Conservation (phyloP, 2,329 filamentous ascomycete genomes). For the Apiospora sp. region DNA sequence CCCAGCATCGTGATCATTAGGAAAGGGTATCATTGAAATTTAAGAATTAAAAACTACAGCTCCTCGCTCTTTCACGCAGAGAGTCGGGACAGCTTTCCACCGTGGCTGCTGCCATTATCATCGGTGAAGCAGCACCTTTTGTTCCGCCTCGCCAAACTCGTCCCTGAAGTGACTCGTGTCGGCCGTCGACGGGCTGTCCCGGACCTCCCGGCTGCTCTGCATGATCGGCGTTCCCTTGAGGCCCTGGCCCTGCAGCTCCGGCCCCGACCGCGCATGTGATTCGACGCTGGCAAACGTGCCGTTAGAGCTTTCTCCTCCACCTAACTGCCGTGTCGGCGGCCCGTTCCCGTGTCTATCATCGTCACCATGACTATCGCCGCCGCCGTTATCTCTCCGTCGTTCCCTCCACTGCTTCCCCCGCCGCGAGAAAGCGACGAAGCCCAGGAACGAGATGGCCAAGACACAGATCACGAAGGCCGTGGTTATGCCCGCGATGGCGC, state of each 20-base stretch:
- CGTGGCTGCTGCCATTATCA: background rate
- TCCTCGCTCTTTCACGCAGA: background rate
- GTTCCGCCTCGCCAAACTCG: slow-evolving; percentile 11
- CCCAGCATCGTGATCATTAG: background rate
- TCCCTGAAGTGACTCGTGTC: slow-evolving; percentile 6
- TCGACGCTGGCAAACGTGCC: background rate
- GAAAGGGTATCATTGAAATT: background rate
- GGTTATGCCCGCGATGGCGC: slow-evolving; percentile 23
- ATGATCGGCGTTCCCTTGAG: background rate
- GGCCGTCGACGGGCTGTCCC: slow-evolving; percentile 2
- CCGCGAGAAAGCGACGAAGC: slow-evolving; percentile 12
- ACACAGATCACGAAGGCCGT: slow-evolving; percentile 22
- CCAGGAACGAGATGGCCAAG: slow-evolving; percentile 19
- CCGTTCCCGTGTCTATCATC: background rate
- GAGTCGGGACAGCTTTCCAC: background rate
- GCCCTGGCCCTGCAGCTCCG: background rate
- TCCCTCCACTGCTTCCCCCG: slow-evolving; percentile 4
- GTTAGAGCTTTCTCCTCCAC: background rate
- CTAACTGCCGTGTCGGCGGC: background rate
- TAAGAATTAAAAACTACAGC: background rate
- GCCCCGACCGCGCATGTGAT: background rate
- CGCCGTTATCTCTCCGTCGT: background rate
- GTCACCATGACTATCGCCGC: background rate
- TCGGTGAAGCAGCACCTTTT: background rate
- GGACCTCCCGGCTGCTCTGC: background rate